Base-by-base conservation (phyloP, 768 basidiomycete species). In the Pisolithus microcarpus region DNA sequence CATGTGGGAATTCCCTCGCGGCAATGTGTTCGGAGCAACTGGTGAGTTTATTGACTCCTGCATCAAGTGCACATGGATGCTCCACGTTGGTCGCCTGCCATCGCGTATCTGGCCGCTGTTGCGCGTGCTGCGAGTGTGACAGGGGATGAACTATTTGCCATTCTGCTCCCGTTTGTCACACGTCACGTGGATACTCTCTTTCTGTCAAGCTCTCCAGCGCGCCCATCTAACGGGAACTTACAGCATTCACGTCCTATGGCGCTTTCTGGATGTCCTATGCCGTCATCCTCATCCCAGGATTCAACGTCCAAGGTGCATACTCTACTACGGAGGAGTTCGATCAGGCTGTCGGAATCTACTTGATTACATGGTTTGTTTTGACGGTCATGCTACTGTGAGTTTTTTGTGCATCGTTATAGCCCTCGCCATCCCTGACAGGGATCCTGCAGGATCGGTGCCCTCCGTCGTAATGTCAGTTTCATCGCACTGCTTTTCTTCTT, bases 241-340 rank as follows among this genome's bases (percentile, higher is more conserved):
- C 55, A 85, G 89, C 88, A 0, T 92, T 91, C 75, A 74, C 80
- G 0, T 85, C 84, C 1, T 93, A 86, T 54, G 91, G 91, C 21
- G 86, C 82, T 2, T 93, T 92, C 75, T 93, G 90, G 90, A 72
- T 92, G 70, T 89, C 89, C 5, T 92, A 80, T 45, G 87, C 80
- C 4, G 72, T 78, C 0, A 81, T 93, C 58, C 67, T 85, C 61
- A 76, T 89, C 43, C 91, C 91, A 2, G 74, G 76, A 24, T 77
- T 76, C 4, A 88, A 88, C 13, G 75, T 91, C 43, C 10, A 57
- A 5, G 62, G 72, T 0, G 78, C 88, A 0, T 91, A 83, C 60
- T 45, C 57, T 0, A 47, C 54, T 0, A 46, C 49, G 0, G 58
- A 61, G 0, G 76, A 82, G 58, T 61, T 85, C 11, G 44, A 58